Conservation (phyloP, 228 moss, liverwort and hornwort species). For the Sphagnum magellanicum region DNA sequence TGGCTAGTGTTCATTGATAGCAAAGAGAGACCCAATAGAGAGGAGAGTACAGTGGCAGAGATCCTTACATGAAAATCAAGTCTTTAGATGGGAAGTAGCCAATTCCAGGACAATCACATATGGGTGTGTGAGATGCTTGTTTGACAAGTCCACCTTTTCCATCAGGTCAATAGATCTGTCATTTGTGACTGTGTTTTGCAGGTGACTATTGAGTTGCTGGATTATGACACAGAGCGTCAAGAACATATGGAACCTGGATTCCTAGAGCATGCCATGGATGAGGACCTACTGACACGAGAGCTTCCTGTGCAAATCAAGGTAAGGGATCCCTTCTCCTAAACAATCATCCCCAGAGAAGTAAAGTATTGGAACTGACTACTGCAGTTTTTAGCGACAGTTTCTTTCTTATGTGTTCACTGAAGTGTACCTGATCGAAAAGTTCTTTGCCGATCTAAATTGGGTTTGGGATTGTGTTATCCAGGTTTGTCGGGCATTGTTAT, state of each 20-base stretch:
- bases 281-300: constrained; percentile 70
- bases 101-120: no score
- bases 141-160: no score
- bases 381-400: neutral
- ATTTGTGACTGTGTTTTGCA: constrained; percentile 10
- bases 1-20: neutral
- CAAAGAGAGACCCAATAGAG: neutral
- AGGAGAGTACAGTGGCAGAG: neutral
- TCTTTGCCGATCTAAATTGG: no score
- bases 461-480: constrained; percentile 9
- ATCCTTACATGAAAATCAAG: no score
- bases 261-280: constrained; percentile 56
- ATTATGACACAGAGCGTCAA: constrained; percentile 74
- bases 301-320: constrained; percentile 75
- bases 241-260: constrained; percentile 68
- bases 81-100: no score
- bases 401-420: neutral
- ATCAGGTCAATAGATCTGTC: no score
- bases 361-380: neutral
- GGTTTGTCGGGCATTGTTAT: constrained; percentile 81
- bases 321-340: neutral
- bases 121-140: no score
- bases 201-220: constrained; percentile 75
- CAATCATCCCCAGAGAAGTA: neutral
- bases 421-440: no score